Evolutionary conservation across 306 rosid species (phyloP).

Genomic region (Abrus pulchellus): DNA sequence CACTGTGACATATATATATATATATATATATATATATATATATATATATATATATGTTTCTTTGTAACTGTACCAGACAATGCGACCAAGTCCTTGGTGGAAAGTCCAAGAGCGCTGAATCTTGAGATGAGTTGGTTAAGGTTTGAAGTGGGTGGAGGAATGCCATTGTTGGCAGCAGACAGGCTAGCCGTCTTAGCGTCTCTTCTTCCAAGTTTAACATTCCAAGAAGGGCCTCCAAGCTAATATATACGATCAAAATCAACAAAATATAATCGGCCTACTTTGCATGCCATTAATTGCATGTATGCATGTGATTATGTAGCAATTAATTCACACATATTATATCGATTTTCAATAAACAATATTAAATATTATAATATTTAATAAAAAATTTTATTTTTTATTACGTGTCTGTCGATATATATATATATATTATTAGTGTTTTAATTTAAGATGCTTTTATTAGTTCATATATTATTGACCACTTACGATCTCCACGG

Average conservation of each 20-base stretch:
- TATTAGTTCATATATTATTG: neutral
- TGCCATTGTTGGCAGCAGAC: conserved; percentile 76
- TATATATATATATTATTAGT: neutral
- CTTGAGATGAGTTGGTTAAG: conserved; percentile 68
- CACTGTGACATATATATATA: neutral
- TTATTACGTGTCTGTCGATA: no score
- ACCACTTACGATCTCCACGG: conserved; percentile 65
- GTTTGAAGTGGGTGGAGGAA: conserved; percentile 78
- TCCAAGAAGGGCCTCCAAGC: conserved; percentile 92
- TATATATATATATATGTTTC: no score
- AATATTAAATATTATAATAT: no score
- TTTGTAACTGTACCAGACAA: conserved; percentile 60
- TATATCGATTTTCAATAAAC: no score
- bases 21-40: no score
- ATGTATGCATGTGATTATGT: neutral
- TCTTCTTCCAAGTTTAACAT: conserved; percentile 88
- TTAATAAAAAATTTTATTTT: no score
- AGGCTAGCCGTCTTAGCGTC: conserved; percentile 75
- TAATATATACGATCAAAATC: conserved; percentile 16
- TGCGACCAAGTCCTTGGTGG: conserved; percentile 80
- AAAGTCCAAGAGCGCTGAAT: conserved; percentile 79
- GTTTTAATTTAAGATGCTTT: neutral
- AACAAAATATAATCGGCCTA: neutral
- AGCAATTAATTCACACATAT: no score
- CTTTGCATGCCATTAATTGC: neutral